A percentile compares a stretch with the other conserved stretches of the same genome.
These are phyloP conservation scores for Venturia nashicola DNA, from an alignment of 2,329 filamentous ascomycete species.

Conservation along the genomic window DNA sequence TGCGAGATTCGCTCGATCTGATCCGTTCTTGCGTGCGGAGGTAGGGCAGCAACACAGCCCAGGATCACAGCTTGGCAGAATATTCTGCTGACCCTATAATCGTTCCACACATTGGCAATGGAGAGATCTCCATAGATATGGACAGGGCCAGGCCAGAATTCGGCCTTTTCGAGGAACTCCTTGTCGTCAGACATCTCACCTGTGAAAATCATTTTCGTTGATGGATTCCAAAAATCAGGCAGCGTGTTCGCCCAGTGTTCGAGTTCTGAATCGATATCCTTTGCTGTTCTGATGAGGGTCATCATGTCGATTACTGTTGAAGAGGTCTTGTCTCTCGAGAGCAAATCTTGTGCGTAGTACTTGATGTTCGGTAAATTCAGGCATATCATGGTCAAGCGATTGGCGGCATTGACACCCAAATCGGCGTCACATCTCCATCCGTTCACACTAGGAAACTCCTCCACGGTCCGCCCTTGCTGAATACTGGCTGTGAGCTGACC, in stretches of 20 bases:
- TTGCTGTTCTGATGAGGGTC: conserved; percentile 22
- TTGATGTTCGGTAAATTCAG: conserved; percentile 26
- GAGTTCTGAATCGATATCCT: conserved; percentile 24
- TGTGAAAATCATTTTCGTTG: conserved; percentile 11
- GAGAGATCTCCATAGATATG: conserved; percentile 27
- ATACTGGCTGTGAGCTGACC: conserved; percentile 27
- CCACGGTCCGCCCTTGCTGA: conserved; percentile 26
- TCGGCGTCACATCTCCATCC: conserved; percentile 23
- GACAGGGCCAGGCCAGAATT: conserved; percentile 26
- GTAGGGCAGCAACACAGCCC: conserved; percentile 17
- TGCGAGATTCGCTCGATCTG: conserved; percentile 4
- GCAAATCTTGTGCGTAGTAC: conserved; percentile 20
- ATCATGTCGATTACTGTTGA: conserved; percentile 18
- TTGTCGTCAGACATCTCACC: conserved; percentile 10
- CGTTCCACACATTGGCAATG: conserved; percentile 27
- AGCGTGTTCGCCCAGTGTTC: conserved; percentile 25
- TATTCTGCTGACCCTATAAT: conserved; percentile 28
- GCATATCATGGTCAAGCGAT: conserved; percentile 26
- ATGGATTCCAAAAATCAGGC: conserved; percentile 22
- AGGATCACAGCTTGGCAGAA: conserved; percentile 28
- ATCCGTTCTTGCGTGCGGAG: background rate
- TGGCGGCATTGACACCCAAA: conserved; percentile 26
- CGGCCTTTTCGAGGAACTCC: conserved; percentile 19
- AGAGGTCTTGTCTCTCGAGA: conserved; percentile 13
- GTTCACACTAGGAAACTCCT: conserved; percentile 22